phyloP scores from a whole-genome alignment of 2,329 filamentous ascomycete species.

The Venturia pyrina region DNA sequence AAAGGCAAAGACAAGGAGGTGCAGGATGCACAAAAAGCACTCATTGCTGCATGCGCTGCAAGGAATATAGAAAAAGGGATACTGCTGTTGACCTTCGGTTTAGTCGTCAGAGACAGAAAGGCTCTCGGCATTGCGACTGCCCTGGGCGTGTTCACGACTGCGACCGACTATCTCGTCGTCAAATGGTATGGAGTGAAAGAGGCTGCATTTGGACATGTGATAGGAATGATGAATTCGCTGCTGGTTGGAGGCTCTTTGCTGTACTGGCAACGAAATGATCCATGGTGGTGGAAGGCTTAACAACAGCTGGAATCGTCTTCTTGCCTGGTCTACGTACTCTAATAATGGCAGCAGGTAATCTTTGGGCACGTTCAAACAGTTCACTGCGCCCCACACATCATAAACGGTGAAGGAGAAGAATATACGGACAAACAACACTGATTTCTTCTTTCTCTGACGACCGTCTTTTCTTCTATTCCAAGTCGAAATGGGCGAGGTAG shows the following conservation, averaged over 20 bases:
- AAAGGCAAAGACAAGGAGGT: slow-evolving; percentile 9
- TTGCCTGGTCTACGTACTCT: background rate
- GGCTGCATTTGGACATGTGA: slow-evolving; percentile 19
- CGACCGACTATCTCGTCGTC: slow-evolving; percentile 22
- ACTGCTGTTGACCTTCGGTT: slow-evolving; percentile 22
- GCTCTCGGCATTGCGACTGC: slow-evolving; percentile 21
- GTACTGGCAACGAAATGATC: slow-evolving; percentile 20
- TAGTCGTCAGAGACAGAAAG: slow-evolving; percentile 21
- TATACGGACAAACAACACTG: no score
- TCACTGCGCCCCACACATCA: background rate
- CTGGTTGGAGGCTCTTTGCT: slow-evolving; percentile 21
- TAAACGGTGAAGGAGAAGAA: no score
- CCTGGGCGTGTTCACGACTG: slow-evolving; percentile 19
- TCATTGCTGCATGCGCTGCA: slow-evolving; percentile 20
- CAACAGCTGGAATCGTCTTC: background rate
- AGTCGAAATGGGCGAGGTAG: no score
- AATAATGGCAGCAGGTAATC: background rate
- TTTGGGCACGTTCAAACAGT: background rate
- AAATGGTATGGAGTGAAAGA: slow-evolving; percentile 20
- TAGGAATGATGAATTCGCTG: slow-evolving; percentile 19
- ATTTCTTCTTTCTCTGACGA: no score
- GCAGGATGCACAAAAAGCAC: slow-evolving; percentile 18
- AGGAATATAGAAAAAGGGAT: slow-evolving; percentile 23
- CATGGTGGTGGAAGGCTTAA: slow-evolving; percentile 12
- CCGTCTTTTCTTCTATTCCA: no score